Evolutionary conservation across 2,329 filamentous ascomycete genomes (phyloP), one percentile per base, ranked within the genome.

Genomic region (Fusarium robinianum): DNA sequence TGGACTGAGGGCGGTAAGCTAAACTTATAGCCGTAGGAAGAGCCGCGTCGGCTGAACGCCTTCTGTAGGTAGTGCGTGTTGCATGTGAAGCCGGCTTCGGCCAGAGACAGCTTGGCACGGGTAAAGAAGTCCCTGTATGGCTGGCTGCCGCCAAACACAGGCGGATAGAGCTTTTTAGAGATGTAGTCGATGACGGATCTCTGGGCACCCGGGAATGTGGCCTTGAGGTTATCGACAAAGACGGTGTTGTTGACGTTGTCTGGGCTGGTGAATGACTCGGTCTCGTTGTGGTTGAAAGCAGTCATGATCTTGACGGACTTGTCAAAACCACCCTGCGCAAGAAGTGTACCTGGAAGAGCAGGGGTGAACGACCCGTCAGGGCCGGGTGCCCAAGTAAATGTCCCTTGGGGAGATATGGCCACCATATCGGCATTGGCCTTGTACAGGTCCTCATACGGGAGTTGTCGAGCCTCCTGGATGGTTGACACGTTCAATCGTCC

Each of bases 271-370:
- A 46, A 35, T 1, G 21, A 30, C 8, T 22, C 19, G 11, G 31
- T 34, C 4, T 47, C 34, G 1, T 42, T 31, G 3, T 18, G 14
- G 7, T 33, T 47, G 3, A 26, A 34, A 2, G 29, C 29, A 2
- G 37, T 11, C 14, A 46, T 14, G 1, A 35, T 14, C 11, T 39
- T 47, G 3, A 49, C 45, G 12, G 40, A 48, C 4, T 32, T 44
- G 8, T 44, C 39, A 6, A 34, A 45, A 2, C 33, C 1, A 3
- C 40, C 45, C 2, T 23, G 12, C 9, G 4, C 4, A 1, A 48
- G 33, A 12, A 48, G 23, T 8, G 19, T 8, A 8, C 24, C 30
- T 1, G 40, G 45, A 7, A 27, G 36, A 4, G 22, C 21, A 0
- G 30, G 34, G 2, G 44, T 18, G 4, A 44, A 15, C 2, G 18